Conservation (phyloP, 2,329 filamentous ascomycete species). For the Venturia effusa region DNA sequence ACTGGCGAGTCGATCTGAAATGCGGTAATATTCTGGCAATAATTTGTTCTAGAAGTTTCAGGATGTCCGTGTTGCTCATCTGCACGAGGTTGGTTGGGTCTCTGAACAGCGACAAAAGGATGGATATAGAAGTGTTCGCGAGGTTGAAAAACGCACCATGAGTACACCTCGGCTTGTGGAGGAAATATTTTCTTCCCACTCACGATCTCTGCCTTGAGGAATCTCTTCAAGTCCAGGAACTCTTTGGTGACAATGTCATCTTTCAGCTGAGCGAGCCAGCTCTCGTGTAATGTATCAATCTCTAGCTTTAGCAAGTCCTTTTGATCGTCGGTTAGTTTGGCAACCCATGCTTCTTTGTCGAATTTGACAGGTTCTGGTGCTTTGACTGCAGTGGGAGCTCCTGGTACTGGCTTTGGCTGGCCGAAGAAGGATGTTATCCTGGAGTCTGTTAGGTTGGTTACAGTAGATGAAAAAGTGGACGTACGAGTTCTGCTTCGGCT, state of each 20-base stretch:
- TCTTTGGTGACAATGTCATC: constrained; percentile 70
- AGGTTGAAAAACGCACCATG: constrained; percentile 53
- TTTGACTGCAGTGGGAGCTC: constrained; percentile 17
- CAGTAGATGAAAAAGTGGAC: too few species aligned
- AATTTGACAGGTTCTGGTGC: constrained; percentile 45
- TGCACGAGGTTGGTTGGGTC: too few species aligned
- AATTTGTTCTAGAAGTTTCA: background rate
- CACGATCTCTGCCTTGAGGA: constrained; percentile 67
- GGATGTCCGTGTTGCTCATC: background rate
- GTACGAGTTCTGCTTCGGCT: constrained; percentile 46
- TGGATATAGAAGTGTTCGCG: background rate
- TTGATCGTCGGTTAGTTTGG: constrained; percentile 68
- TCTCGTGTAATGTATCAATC: constrained; percentile 83
- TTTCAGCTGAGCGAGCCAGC: constrained; percentile 82
- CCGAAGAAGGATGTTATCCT: constrained; percentile 88
- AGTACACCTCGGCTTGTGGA: constrained; percentile 81
- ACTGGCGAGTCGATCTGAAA: too few species aligned
- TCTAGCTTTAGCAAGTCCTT: constrained; percentile 74
- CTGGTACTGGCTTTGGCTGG: constrained; percentile 44
- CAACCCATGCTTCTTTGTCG: constrained; percentile 85
- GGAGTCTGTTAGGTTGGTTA: background rate
- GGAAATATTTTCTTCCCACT: constrained; percentile 74
- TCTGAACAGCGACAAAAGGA: too few species aligned
- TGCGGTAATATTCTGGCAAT: background rate
- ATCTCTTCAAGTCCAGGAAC: constrained; percentile 81